Evolutionary conservation across 1,139 yeast genomes (phyloP), one percentile per base, ranked within the genome.

Genomic region (Eremothecium sinecaudum): DNA sequence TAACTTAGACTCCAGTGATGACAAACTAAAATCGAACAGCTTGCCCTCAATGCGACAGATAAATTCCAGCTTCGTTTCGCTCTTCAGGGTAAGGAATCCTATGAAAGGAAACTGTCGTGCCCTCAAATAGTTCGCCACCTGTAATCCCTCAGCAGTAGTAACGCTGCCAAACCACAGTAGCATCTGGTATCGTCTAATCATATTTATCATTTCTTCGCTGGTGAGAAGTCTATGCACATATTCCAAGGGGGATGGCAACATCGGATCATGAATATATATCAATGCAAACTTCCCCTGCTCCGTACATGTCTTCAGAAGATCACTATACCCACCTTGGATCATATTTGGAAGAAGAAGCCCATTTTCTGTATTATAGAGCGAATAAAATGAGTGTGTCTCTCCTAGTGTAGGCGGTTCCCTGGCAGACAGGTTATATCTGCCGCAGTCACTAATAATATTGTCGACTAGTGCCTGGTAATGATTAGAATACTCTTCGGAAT

Each of bases 131-230:
- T 79, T 78, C 0, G 94, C 83, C 11, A 84, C 75, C 49, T 84
- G 94, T 50, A 75, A 79, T 1, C 92, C 83, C 57, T 90, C 97
- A 10, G 86, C 74, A 2, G 45, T 44, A 11, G 74, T 70, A 19
- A 81, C 73, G 52, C 82, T 81, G 6, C 96, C 95, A 23, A 92
- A 94, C 97, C 97, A 90, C 4, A 84, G 62, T 3, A 84, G 50
- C 3, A 77, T 56, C 34, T 68, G 69, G 35, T 72, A 71, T 21
- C 62, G 62, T 20, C 52, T 51, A 31, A 82, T 59, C 32, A 79
- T 61, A 7, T 62, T 60, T 5, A 72, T 60, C 37, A 84, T 75
- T 21, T 59, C 60, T 1, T 68, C 69, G 43, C 73, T 66, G 24
- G 76, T 61, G 28, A 86, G 58, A 3, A 81, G 67, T 10, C 68